Conservation (phyloP, 2,329 filamentous ascomycete genomes). For the Colletotrichum eremochloae region DNA sequence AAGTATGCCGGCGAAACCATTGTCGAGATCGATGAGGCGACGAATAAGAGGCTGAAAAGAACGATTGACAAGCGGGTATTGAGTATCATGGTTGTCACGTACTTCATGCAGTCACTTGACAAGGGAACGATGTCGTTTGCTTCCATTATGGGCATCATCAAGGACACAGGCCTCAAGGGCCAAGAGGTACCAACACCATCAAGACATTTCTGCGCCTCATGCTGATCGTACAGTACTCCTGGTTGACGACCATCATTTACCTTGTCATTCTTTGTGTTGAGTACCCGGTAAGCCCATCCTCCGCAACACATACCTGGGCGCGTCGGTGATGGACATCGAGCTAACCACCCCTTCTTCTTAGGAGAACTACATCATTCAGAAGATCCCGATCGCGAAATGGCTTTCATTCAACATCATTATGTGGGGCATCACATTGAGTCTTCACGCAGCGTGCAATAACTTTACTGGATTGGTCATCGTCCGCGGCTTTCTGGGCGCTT, state of each 20-base stretch:
- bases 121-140: constrained; percentile 48
- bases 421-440: constrained; percentile 57
- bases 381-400: constrained; percentile 55
- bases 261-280: constrained; percentile 58
- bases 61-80: constrained; percentile 62
- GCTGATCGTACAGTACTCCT: constrained; percentile 49
- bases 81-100: constrained; percentile 65
- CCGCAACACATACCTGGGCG: background rate
- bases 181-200: constrained; percentile 39
- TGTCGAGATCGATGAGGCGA: constrained; percentile 62
- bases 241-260: constrained; percentile 56
- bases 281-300: constrained; percentile 52
- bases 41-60: constrained; percentile 64
- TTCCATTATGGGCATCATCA: constrained; percentile 47
- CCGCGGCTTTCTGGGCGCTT: constrained; percentile 59
- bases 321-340: background rate
- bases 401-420: constrained; percentile 55
- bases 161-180: constrained; percentile 51
- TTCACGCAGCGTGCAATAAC: constrained; percentile 52
- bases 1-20: constrained; percentile 39
- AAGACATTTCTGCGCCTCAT: background rate
- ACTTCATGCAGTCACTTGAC: constrained; percentile 57
- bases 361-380: constrained; percentile 51
- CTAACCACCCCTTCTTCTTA: constrained; percentile 13
- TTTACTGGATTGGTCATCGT: constrained; percentile 56